Base-by-base conservation (phyloP, 1,139 yeast species). In the Candida sanyaensis region DNA sequence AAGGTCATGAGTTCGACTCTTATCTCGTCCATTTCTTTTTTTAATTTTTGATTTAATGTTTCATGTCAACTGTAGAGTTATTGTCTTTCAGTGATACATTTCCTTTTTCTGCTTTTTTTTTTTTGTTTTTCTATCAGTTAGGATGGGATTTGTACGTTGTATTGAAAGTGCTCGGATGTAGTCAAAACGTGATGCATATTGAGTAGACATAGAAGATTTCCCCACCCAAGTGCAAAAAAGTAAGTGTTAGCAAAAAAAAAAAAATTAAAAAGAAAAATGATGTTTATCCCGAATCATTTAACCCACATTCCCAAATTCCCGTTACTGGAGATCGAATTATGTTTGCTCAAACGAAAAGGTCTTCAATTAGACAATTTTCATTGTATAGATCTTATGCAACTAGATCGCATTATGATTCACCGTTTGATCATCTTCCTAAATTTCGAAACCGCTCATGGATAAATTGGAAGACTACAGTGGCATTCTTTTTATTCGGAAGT, bases 1-100 rank as follows among this genome's bases (percentile, higher is more conserved):
- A 75, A 79, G 84, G 84, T 78, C 84, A 75, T 71, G 73, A 83
- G 84, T 79, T 79, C 84, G 83, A 79, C 65, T 78, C 84, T 83
- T 73, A 78, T 75, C 83, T 78, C 81, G 82, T 78, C 83, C 84
- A 79, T 55, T 53, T 45, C 51, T 60, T 65, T 67, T 62, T n/a
- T n/a, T n/a, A n/a, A n/a, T n/a, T n/a, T n/a, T n/a, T n/a, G n/a
- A n/a, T n/a, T n/a, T n/a, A n/a, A n/a, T n/a, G n/a, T n/a, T n/a
- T n/a, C n/a, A n/a, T n/a, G n/a, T n/a, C n/a, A n/a, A 17, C 21
- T 17, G 21, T 17, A 17, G 3, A n/a, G n/a, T n/a, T n/a, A n/a
- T n/a, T n/a, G n/a, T n/a, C n/a, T n/a, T n/a, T n/a, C n/a, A n/a
- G n/a, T n/a, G n/a, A n/a, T n/a, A n/a, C n/a, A n/a, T n/a, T n/a